A percentile compares a stretch with the other conserved stretches of the same genome.
Evolutionary conservation across 768 basidiomycete genomes (phyloP).

Genomic region (Boletellus emodensis): DNA sequence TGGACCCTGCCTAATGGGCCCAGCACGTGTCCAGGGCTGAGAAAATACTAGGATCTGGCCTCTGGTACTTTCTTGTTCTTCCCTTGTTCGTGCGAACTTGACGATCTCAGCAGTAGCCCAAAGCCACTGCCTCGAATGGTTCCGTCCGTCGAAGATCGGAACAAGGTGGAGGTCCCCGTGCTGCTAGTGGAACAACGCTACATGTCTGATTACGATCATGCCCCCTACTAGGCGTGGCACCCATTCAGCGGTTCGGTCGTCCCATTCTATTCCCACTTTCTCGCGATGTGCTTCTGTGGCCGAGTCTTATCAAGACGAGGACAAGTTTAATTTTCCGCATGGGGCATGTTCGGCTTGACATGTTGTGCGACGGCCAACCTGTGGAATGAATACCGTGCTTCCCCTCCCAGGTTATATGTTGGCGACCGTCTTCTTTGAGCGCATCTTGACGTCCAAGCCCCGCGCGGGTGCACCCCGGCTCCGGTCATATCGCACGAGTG

Average conservation of each 20-base stretch:
- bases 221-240: background rate
- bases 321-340: conserved; percentile 10
- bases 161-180: conserved; percentile 15
- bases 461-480: background rate
- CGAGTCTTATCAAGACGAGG: background rate
- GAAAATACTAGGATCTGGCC: background rate
- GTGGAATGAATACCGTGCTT: conserved; percentile 3
- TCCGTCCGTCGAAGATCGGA: background rate
- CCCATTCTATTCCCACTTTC: background rate
- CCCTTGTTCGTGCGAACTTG: conserved; percentile 1
- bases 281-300: conserved; percentile 17
- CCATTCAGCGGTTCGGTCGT: background rate
- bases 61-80: background rate
- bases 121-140: background rate
- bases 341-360: background rate
- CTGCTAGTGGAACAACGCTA: background rate
- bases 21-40: background rate
- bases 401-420: background rate
- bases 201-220: conserved; percentile 4
- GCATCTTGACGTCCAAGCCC: background rate
- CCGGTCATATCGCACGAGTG: background rate
- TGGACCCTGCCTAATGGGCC: background rate
- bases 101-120: background rate
- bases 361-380: conserved; percentile 3
- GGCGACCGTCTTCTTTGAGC: background rate